A percentile compares a stretch with the other conserved stretches of the same genome.
phyloP scores from a whole-genome alignment of 306 rosid genomes.

The Pterocarpus macrocarpus region DNA sequence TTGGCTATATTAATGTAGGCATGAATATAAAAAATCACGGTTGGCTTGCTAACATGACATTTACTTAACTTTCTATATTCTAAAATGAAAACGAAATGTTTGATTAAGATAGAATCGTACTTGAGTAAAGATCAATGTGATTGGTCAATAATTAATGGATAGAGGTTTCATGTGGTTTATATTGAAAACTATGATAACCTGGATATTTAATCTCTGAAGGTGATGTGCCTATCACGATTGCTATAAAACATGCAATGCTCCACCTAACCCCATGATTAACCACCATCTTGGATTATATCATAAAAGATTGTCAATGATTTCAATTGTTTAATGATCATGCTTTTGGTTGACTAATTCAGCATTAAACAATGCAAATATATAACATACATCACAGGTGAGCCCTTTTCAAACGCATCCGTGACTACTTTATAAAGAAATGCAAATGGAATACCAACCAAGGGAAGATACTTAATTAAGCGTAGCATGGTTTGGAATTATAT shows the following conservation, averaged over 20 bases:
- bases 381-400: background rate
- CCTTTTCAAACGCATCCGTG: slow-evolving; percentile 15
- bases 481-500: slow-evolving; percentile 6
- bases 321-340: slow-evolving; percentile 16
- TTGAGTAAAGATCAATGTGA: slow-evolving; percentile 5
- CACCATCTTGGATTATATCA: slow-evolving; percentile 20
- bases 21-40: background rate
- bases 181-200: background rate
- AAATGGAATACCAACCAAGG: slow-evolving; percentile 20
- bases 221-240: slow-evolving; percentile 2
- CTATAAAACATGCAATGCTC: slow-evolving; percentile 16
- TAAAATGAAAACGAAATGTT: background rate
- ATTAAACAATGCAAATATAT: slow-evolving; percentile 33
- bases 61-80: background rate
- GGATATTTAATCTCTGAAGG: slow-evolving; percentile 15
- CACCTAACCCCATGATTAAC: slow-evolving; percentile 5
- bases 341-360: slow-evolving; percentile 25
- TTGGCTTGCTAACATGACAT: background rate
- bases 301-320: background rate
- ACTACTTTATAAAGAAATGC: slow-evolving; percentile 35
- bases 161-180: slow-evolving; percentile 13
- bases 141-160: slow-evolving; percentile 2
- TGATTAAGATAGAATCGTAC: background rate
- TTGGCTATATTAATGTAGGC: background rate
- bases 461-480: slow-evolving; percentile 31